These are phyloP conservation scores for Lasiodiplodia theobromae DNA, from an alignment of 2,329 filamentous ascomycete species.

Conservation along the genomic window DNA sequence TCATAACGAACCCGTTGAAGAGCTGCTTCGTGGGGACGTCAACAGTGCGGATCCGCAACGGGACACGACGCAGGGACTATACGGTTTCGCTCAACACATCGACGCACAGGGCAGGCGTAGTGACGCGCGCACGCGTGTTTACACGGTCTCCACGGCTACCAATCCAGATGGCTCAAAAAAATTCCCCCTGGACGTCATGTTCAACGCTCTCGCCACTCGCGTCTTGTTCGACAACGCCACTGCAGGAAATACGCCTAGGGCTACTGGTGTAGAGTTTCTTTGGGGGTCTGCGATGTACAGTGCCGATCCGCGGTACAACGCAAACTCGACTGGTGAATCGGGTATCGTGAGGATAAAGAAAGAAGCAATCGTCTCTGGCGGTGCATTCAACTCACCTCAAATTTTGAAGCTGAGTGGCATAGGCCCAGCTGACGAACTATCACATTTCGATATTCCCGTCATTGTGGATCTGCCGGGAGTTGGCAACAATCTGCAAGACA, in stretches of 20 bases:
- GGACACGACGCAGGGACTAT: slow-evolving; percentile 58
- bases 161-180: slow-evolving; percentile 46
- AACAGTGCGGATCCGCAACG: not conserved
- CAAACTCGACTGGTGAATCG: slow-evolving; percentile 36
- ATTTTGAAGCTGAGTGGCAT: slow-evolving; percentile 71
- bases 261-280: slow-evolving; percentile 54
- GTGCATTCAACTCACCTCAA: slow-evolving; percentile 69
- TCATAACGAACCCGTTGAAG: not conserved
- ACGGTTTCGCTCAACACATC: slow-evolving; percentile 62
- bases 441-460: slow-evolving; percentile 60
- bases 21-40: not conserved
- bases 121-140: slow-evolving; percentile 63
- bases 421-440: slow-evolving; percentile 62
- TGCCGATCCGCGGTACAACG: slow-evolving; percentile 46
- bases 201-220: slow-evolving; percentile 71
- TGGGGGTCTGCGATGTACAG: slow-evolving; percentile 49
- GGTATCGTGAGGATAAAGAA: slow-evolving; percentile 50
- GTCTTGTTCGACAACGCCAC: slow-evolving; percentile 60
- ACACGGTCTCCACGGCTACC: slow-evolving; percentile 51
- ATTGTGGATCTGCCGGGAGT: slow-evolving; percentile 67
- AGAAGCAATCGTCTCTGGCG: slow-evolving; percentile 57
- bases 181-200: slow-evolving; percentile 64
- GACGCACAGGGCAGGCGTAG: slow-evolving; percentile 54
- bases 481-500: slow-evolving; percentile 69
- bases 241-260: slow-evolving; percentile 45